Base-by-base conservation (phyloP, 2,329 filamentous ascomycete species). In the Lanzia echinophila region DNA sequence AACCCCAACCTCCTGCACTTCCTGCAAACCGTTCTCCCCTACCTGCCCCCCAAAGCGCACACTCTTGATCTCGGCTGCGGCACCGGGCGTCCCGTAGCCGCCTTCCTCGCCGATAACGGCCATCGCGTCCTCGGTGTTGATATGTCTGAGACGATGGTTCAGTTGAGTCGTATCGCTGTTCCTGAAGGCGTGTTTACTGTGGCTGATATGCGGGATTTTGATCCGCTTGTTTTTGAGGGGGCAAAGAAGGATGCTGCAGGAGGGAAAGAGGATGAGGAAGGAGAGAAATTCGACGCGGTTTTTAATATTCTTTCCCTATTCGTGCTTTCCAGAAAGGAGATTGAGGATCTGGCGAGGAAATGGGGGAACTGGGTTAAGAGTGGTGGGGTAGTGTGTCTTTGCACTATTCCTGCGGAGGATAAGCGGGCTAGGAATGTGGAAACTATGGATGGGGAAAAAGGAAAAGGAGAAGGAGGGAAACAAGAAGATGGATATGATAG, bases 11-110 rank as follows among this genome's bases (percentile, higher is more conserved):
- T 47, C 12, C 44, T 8, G 6, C 4, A n/a, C 10, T 46, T 32
- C 24, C 22, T 46, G n/a, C 7, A 10, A 3, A 20, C 47, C 47
- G n/a, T 36, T 32, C 19, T 50, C 12, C 12, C 33, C 12, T 19
- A n/a, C 15, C 47, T 38, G 10, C 36, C 36, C 36, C 33, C 47
- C 20, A 42, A 20, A 3, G n/a, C 22, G 13, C 32, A n/a, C 6
- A 13, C 33, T 24, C 62, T 69, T 10, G 68, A 70, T 46, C 63
- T 66, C 44, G 68, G 68, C 33, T 68, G 65, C 54, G 68, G 68
- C 8, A 65, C 65, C 1, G 68, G 67, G 19, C 64, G 67, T 17
- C 59, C 68, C 31, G 63, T 64, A 2, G 20, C 60, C 13, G 50
- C 59, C 54, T 60, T 65, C 11, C 58, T 63, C 22, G 57, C 60